phyloP scores from a whole-genome alignment of 768 basidiomycete species.

The Coprinopsis sp. region DNA sequence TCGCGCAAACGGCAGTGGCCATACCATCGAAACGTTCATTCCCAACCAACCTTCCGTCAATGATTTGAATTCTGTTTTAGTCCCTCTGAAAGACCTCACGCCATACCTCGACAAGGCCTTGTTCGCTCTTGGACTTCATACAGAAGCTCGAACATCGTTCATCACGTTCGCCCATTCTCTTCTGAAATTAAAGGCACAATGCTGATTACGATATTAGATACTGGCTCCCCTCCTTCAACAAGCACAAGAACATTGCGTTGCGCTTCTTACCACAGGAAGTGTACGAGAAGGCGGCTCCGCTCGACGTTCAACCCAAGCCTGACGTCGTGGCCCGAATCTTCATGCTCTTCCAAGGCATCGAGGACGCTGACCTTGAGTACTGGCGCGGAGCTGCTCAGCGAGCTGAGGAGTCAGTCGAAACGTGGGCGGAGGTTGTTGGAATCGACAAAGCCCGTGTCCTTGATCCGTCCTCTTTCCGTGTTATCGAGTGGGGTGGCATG shows the following conservation, averaged over 20 bases:
- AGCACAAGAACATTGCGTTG: constrained; percentile 36
- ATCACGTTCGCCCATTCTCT: constrained; percentile 32
- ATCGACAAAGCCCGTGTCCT: constrained; percentile 21
- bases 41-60: constrained; percentile 10
- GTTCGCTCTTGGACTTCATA: constrained; percentile 32
- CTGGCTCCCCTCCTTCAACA: constrained; percentile 41
- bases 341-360: constrained; percentile 42
- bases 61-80: constrained; percentile 25
- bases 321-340: constrained; percentile 42
- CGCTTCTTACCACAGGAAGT: constrained; percentile 41
- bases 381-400: constrained; percentile 24
- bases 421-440: constrained; percentile 33
- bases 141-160: constrained; percentile 41
- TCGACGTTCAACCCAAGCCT: constrained; percentile 35
- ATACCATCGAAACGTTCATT: not conserved
- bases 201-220: constrained; percentile 20
- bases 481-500: constrained; percentile 48
- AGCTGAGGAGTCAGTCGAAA: constrained; percentile 17
- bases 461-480: constrained; percentile 30
- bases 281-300: constrained; percentile 36
- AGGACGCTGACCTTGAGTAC: constrained; percentile 11
- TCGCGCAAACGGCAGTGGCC: not conserved
- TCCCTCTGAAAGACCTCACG: constrained; percentile 26
- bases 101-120: constrained; percentile 33
- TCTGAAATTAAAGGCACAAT: not conserved